Evolutionary conservation across 331 rosid species (phyloP), one percentile per base, ranked within the genome.

Genomic region (Pyrus hybrid): DNA sequence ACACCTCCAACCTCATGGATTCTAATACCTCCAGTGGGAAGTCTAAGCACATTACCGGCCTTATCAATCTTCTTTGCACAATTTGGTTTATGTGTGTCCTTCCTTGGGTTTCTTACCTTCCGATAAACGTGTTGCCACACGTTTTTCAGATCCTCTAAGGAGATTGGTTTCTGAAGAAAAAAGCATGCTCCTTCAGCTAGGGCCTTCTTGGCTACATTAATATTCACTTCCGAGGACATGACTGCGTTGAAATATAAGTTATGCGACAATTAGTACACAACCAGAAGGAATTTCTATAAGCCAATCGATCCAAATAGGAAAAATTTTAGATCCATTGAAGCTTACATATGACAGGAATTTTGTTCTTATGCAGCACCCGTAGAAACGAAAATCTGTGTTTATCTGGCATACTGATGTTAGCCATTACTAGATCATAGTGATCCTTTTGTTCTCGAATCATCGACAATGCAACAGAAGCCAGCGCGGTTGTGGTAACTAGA

Each of bases 261-360:
- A 74, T 74, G 18, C 26, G 61, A 67, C 22, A 49, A 45, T 32
- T 20, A 53, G 14, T 47, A 30, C 16, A 4, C 35, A 60, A 21
- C 25, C 14, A 26, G 29, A 73, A 26, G 23, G 66, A 16, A 13
- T 2, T 53, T 18, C 16, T 13, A 8, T 22, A 10, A 45, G 58
- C 13, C 13, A 47, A 58, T 30, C 8, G 20, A 65, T 33, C 66
- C 18, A 28, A 32, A 47, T 14, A 20, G 3, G 67, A 66, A 60
- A 51, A 37, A 30, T 13, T 41, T 2, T 2, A 67, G 0, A 10
- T 5, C 9, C 47, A 51, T 41, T 20, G 29, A 53, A 75, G 57
- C 81, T 75, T 79, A 85, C 88, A 30, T 45, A 85, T 68, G 83
- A 72, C 75, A 45, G 73, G 81, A 47, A 85, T 76, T n/a, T 72